Percentiles rank a stretch among this genome's conserved stretches.
Evolutionary conservation across 208 protist species (phyloP).

Genomic region (Acanthamoeba triangularis): DNA sequence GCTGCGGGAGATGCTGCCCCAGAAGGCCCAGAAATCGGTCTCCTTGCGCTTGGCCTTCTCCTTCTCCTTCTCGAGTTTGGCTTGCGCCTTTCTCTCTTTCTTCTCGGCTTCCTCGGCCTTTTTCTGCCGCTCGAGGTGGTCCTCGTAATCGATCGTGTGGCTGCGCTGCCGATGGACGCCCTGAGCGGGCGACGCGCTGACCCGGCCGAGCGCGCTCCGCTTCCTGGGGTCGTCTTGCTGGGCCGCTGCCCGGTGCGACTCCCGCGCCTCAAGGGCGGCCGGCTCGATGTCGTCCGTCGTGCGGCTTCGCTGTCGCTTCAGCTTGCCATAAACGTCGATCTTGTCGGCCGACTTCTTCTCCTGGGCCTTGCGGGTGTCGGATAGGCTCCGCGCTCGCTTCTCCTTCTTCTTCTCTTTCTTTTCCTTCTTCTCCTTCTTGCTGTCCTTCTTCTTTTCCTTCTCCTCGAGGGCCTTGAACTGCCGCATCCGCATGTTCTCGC

Average conservation of each 20-base stretch:
- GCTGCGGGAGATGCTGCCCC: not conserved
- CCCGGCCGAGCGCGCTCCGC: not conserved
- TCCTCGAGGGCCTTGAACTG: constrained; percentile 55
- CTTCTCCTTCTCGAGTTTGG: constrained; percentile 15
- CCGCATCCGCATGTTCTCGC: constrained; percentile 32
- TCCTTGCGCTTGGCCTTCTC: constrained; percentile 20
- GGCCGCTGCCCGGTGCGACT: not conserved
- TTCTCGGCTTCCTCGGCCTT: not conserved
- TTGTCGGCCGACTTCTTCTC: constrained; percentile 43
- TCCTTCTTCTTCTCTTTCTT: constrained; percentile 19
- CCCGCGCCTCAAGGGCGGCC: not conserved
- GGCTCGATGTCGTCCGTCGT: constrained; percentile 64
- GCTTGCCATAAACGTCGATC: constrained; percentile 46
- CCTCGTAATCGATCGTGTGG: constrained; percentile 22
- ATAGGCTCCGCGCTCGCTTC: not conserved
- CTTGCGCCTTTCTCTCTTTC: not conserved
- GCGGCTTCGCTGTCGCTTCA: constrained; percentile 50
- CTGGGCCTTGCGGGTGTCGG: not conserved
- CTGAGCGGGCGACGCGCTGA: not conserved
- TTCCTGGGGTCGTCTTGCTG: not conserved
- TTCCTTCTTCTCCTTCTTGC: not conserved
- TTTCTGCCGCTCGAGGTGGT: constrained; percentile 1
- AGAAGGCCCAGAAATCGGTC: constrained; percentile 32
- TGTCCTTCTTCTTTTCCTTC: constrained; percentile 52
- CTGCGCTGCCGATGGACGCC: not conserved